Base-by-base conservation (phyloP, 2,329 filamentous ascomycete species). In the Ceratocystis smalleyi region DNA sequence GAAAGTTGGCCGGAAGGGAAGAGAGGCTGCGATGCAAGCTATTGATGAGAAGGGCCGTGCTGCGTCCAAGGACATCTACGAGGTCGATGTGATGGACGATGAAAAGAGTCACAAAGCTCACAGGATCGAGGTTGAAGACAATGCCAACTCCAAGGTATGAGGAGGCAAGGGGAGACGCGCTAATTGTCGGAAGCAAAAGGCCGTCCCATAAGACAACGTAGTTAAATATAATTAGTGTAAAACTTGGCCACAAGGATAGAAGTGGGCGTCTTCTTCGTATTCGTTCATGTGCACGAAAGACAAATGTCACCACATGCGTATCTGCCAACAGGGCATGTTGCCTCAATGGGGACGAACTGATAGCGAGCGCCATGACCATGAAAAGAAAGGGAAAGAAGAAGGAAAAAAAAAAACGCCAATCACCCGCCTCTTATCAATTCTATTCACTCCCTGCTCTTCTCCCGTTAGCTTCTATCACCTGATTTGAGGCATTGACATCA, bases 1-100 rank as follows among this genome's bases (percentile, higher is more conserved):
- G 72, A 80, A 81, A 72, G 89, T 92, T 68, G 88, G 88, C 40
- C 74, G 77, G 0, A 71, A 78, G 68, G 81, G 81, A 0, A 81
- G 82, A 70, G 70, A 70, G 67, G 78, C 82, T 69, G 81, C 80
- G 6, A 78, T 80, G 4, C 69, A 72, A 60, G 43, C 47, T 73
- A 75, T 66, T 10, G 49, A 59, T 7, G 62, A 64, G 30, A 51
- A 64, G 27, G 59, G 64, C 22, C 30, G 19, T 17, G 57, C 61
- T 40, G 59, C 62, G 47, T 43, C 47, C 1, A 47, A 43, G 12
- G 61, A 49, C 27, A 43, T 66, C 15, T 35, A 54, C 6, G 10
- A 57, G 32, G 62, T 66, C n/a, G 65, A 66, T 19, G 35, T 51
- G 45, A 40, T 24, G 35, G 63, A 45, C 24, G 22, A 19, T 10